Conservation (phyloP, 805 yeast genomes). For the Candida tallmaniae region DNA sequence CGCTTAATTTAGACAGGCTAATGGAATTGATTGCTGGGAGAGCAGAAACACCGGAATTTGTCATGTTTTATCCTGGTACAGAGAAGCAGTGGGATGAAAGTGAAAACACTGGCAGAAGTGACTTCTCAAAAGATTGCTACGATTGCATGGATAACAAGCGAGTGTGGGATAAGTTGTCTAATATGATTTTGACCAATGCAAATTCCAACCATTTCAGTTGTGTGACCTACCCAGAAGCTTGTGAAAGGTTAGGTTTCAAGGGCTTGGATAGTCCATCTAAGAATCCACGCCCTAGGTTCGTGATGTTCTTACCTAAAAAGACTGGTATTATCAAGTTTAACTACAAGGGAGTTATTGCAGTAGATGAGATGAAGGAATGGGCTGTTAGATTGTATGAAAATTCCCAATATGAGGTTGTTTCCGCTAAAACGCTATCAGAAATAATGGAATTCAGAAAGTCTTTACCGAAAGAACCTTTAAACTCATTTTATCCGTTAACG, state of each 20-base stretch:
- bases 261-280: constrained; percentile 19
- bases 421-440: constrained; percentile 26
- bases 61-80: constrained; percentile 64
- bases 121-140: constrained; percentile 38
- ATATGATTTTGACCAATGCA: constrained; percentile 36
- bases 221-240: constrained; percentile 43
- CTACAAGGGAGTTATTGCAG: constrained; percentile 33
- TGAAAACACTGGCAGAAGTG: constrained; percentile 26
- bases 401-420: constrained; percentile 33
- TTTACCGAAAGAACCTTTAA: constrained; percentile 28
- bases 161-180: constrained; percentile 56
- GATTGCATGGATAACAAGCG: constrained; percentile 49
- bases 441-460: constrained; percentile 24
- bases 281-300: constrained; percentile 34
- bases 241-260: constrained; percentile 46
- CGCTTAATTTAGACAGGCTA: constrained; percentile 38
- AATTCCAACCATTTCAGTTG: constrained; percentile 60
- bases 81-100: constrained; percentile 34
- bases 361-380: constrained; percentile 36
- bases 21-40: constrained; percentile 50
- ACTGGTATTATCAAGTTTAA: constrained; percentile 46
- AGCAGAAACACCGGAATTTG: constrained; percentile 44
- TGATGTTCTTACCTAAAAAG: constrained; percentile 50
- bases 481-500: constrained; percentile 33
- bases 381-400: constrained; percentile 45